Evolutionary conservation across 2,329 filamentous ascomycete species (phyloP).

Genomic region (Sclerotinia minor): DNA sequence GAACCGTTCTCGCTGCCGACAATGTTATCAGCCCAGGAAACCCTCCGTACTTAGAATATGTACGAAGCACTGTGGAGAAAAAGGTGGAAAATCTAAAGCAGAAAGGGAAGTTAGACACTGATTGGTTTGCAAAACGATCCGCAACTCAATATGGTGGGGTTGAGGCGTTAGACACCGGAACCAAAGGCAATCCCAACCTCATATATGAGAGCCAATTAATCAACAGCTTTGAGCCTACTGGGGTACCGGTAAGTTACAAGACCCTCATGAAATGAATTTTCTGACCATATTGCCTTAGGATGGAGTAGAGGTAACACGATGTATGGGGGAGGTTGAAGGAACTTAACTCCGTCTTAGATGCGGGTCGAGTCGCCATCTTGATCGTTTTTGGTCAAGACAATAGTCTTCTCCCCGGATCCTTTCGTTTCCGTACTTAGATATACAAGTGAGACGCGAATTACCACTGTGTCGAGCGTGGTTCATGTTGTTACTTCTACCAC

Average conservation of each 20-base stretch:
- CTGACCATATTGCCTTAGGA: background rate
- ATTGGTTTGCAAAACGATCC: constrained; percentile 35
- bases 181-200: constrained; percentile 61
- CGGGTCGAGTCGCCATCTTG: background rate
- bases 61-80: constrained; percentile 62
- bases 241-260: constrained; percentile 55
- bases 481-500: background rate
- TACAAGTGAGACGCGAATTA: background rate
- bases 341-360: background rate
- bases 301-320: constrained; percentile 22
- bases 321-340: constrained; percentile 1
- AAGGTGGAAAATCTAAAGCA: constrained; percentile 52
- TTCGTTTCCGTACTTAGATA: background rate
- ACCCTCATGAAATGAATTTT: background rate
- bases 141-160: constrained; percentile 42
- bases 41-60: constrained; percentile 69
- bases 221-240: constrained; percentile 68
- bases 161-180: constrained; percentile 42
- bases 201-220: constrained; percentile 65
- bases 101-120: constrained; percentile 49
- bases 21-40: constrained; percentile 73
- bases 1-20: constrained; percentile 65
- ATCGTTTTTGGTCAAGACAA: background rate
- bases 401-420: background rate
- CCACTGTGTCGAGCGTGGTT: background rate